Evolutionary conservation across 78 protist species (phyloP).

Genomic region (Chrysochromulina parva): DNA sequence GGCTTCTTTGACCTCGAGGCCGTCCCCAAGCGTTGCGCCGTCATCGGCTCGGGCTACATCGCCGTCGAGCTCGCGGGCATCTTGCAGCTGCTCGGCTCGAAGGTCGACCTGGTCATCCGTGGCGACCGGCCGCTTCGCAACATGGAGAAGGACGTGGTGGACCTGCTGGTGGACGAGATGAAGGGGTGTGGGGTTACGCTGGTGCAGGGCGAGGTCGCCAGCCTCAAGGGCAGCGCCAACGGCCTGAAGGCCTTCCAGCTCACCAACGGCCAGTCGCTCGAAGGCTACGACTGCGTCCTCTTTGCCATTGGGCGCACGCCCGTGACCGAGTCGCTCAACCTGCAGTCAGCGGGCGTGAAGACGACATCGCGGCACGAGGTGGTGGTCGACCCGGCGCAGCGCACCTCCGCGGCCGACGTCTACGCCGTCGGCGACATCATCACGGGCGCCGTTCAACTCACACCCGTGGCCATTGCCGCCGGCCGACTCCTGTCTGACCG

Average conservation of each 20-base stretch:
- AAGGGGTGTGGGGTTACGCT: background rate
- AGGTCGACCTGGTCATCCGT: background rate
- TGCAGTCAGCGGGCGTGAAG: conserved; percentile 64
- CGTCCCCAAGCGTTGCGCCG: background rate
- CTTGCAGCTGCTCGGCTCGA: conserved; percentile 8
- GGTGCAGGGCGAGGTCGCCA: background rate
- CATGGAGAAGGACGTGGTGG: background rate
- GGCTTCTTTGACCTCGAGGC: conserved; percentile 22
- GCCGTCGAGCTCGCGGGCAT: conserved; percentile 50
- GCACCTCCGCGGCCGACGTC: conserved; percentile 55
- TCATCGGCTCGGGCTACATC: conserved; percentile 47
- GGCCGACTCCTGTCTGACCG: conserved; percentile 81
- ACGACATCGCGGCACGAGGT: conserved; percentile 45
- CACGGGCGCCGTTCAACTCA: conserved; percentile 11
- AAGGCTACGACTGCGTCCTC: conserved; percentile 58
- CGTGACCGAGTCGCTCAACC: conserved; percentile 38
- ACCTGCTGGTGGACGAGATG: background rate
- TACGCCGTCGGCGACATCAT: conserved; percentile 83
- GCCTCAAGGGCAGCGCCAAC: background rate
- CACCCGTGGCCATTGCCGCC: conserved; percentile 88
- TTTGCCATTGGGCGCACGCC: conserved; percentile 81
- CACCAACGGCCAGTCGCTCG: background rate
- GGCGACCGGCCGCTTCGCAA: background rate
- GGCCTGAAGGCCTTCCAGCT: background rate
- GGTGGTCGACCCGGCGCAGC: conserved; percentile 58